These are phyloP conservation scores for Nicotiana benthamiana DNA, from an alignment of 257 asterid genomes.

Conservation along the genomic window DNA sequence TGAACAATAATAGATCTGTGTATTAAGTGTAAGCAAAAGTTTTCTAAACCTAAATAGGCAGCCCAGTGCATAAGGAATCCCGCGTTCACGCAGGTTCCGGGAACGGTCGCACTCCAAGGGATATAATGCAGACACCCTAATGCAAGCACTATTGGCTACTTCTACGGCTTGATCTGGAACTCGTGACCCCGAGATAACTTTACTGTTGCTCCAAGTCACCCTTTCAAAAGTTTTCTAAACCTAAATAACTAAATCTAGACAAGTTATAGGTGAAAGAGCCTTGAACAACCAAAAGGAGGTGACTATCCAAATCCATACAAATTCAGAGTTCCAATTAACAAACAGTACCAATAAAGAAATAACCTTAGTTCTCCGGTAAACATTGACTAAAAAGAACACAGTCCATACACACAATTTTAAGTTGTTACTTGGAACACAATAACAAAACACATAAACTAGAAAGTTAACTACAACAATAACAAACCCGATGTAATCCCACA, in stretches of 20 bases:
- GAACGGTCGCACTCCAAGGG: too few relatives aligned
- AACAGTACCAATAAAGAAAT: neutral
- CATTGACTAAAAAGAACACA: neutral
- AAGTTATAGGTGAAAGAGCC: neutral
- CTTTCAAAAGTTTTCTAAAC: neutral
- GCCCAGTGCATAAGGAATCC: too few relatives aligned
- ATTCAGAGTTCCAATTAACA: neutral
- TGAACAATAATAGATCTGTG: neutral
- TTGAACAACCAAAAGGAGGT: neutral
- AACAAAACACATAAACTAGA: neutral
- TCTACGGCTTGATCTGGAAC: too few relatives aligned
- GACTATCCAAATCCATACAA: neutral
- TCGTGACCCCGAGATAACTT: too few relatives aligned
- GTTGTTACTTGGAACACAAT: neutral
- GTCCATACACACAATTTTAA: neutral
- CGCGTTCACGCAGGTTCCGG: too few relatives aligned
- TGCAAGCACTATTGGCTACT: too few relatives aligned
- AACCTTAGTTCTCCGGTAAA: neutral
- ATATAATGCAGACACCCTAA: too few relatives aligned
- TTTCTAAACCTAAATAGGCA: neutral
- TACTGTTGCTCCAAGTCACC: too few relatives aligned
- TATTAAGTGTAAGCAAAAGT: neutral
- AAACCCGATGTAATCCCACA: neutral
- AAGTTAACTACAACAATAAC: too few relatives aligned
- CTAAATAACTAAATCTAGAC: neutral